Conservation (phyloP, 2,329 filamentous ascomycete genomes). For the Penicillium sp. region DNA sequence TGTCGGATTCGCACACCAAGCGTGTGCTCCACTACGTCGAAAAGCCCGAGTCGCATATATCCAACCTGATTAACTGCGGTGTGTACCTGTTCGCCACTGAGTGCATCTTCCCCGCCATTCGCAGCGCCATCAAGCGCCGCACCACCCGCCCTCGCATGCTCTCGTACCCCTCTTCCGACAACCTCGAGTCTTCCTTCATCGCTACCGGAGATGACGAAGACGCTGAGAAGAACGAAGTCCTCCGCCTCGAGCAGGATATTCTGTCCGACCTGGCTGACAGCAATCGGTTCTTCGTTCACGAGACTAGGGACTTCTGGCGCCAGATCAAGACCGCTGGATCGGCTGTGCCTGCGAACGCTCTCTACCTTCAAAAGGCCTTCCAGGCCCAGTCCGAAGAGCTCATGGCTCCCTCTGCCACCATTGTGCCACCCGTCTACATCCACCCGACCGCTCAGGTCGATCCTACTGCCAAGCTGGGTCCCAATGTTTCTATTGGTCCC, state of each 20-base stretch:
- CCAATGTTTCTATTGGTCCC: constrained; percentile 95
- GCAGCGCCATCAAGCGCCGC: constrained; percentile 89
- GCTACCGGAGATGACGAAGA: constrained; percentile 63
- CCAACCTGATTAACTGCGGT: constrained; percentile 97
- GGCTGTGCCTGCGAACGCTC: constrained; percentile 89
- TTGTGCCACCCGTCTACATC: constrained; percentile 90
- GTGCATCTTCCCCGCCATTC: constrained; percentile 93
- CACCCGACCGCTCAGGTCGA: constrained; percentile 87
- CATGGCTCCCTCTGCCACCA: constrained; percentile 74
- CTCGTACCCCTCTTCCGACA: constrained; percentile 94
- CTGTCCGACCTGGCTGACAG: constrained; percentile 91
- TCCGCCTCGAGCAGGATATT: constrained; percentile 95
- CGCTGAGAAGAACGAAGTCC: constrained; percentile 72
- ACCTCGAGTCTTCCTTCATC: constrained; percentile 68
- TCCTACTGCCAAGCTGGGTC: constrained; percentile 91
- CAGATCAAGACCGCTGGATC: constrained; percentile 99
- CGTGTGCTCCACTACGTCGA: constrained; percentile 98
- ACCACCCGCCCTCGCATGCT: constrained; percentile 83
- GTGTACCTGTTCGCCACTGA: constrained; percentile 97
- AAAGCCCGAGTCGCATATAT: constrained; percentile 96
- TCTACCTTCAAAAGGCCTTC: constrained; percentile 92
- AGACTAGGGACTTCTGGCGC: constrained; percentile 99
- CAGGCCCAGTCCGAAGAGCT: constrained; percentile 79
- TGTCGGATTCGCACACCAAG: constrained; percentile 87
- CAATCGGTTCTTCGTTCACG: constrained; percentile 96